These are phyloP conservation scores for Coemansia sp. DNA, from an alignment of 192 early-diverging fungal genomes.

Conservation along the genomic window DNA sequence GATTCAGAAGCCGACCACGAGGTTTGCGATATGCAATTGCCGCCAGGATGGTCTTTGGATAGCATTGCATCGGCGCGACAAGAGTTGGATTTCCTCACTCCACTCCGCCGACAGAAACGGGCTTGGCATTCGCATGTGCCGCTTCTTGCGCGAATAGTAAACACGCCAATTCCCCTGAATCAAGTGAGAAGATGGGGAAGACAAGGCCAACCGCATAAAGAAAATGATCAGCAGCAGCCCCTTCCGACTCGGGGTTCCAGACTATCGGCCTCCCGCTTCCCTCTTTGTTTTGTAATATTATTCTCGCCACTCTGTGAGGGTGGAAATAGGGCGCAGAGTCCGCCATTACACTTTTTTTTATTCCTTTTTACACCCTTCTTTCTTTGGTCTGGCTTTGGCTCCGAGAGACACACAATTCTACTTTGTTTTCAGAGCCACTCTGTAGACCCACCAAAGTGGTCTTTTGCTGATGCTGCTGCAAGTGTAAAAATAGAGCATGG, in stretches of 20 bases:
- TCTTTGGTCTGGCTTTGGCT: neutral
- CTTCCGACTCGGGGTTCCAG: constrained; percentile 5
- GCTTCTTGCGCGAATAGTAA: neutral
- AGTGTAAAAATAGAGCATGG: no score
- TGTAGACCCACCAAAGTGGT: no score
- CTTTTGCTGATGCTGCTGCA: no score
- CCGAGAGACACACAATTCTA: neutral
- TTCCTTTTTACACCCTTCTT: neutral
- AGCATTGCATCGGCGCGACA: neutral
- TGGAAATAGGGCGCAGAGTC: no score
- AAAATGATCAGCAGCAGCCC: constrained; percentile 3
- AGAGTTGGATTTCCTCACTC: neutral
- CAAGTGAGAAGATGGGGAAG: constrained; percentile 4
- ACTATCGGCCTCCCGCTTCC: neutral
- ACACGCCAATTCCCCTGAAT: neutral
- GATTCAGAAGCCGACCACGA: neutral
- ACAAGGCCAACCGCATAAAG: neutral
- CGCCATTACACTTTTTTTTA: neutral
- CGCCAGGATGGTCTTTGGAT: neutral
- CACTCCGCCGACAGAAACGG: neutral
- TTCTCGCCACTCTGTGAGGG: no score
- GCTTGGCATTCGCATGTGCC: neutral
- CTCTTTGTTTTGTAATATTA: no score
- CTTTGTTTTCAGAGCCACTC: no score
- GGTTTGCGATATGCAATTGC: neutral